phyloP scores from a whole-genome alignment of 352 stramenopile genomes.

The Globisporangium nodosum region DNA sequence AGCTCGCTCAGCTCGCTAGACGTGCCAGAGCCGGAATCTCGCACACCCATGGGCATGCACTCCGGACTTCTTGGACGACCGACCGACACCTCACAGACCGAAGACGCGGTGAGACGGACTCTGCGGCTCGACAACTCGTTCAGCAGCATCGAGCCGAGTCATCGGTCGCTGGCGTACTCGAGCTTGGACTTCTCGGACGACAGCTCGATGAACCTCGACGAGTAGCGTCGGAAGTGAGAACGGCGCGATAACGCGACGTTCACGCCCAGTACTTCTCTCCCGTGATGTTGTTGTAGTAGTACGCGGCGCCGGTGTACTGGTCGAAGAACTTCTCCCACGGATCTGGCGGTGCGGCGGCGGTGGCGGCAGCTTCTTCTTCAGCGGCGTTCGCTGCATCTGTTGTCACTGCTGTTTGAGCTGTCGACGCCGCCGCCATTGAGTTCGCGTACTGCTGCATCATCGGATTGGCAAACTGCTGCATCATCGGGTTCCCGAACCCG shows the following conservation, averaged over 20 bases:
- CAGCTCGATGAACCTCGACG: conserved; percentile 72
- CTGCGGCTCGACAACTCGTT: conserved; percentile 58
- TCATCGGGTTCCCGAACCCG: conserved; percentile 35
- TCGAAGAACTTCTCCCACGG: conserved; percentile 86
- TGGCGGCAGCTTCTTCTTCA: background rate
- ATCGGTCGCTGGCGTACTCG: conserved; percentile 43
- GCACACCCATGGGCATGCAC: conserved; percentile 35
- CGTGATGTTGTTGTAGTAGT: conserved; percentile 89
- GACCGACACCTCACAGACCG: conserved; percentile 14
- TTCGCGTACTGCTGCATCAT: conserved; percentile 32
- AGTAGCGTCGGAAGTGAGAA: conserved; percentile 7
- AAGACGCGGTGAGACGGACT: conserved; percentile 28
- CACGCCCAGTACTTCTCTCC: conserved; percentile 82
- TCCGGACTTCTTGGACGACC: conserved; percentile 13
- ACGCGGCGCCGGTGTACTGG: conserved; percentile 76
- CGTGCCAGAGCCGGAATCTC: conserved; percentile 16
- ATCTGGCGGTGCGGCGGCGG: conserved; percentile 32
- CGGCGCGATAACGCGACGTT: background rate
- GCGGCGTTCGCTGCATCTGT: conserved; percentile 1
- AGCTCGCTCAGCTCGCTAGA: conserved; percentile 27
- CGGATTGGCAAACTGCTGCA: conserved; percentile 24
- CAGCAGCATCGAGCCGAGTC: conserved; percentile 67
- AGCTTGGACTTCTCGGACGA: conserved; percentile 74
- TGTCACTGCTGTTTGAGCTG: background rate
- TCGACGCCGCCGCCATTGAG: conserved; percentile 7